Percentiles rank a stretch among this genome's conserved stretches.
Evolutionary conservation across 257 asterid species (phyloP).

Genomic region (Solanum okadae): DNA sequence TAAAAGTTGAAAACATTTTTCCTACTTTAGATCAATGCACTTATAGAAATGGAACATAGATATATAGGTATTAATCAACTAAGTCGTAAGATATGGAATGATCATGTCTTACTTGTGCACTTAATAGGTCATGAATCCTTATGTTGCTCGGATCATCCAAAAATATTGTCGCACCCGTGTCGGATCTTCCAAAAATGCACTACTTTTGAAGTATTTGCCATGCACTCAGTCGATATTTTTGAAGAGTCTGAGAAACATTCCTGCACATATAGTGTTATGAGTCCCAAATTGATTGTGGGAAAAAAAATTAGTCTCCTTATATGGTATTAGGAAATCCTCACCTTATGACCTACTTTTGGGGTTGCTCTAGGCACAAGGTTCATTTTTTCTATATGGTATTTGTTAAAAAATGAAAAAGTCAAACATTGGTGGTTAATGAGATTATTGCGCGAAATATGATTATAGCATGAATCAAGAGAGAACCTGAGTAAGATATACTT

Average conservation of each 20-base stretch:
- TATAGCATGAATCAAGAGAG: neutral
- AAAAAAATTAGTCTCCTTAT: neutral
- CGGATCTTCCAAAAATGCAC: neutral
- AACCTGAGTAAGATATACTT: neutral
- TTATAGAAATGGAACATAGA: neutral
- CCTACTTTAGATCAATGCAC: neutral
- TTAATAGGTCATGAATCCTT: neutral
- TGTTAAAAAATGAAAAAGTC: neutral
- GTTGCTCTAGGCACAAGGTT: neutral
- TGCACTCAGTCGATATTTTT: neutral
- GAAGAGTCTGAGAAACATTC: neutral
- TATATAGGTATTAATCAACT: neutral
- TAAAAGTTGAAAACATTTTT: neutral
- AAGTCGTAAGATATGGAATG: neutral
- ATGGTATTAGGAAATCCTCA: neutral
- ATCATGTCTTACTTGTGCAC: neutral
- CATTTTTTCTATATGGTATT: neutral
- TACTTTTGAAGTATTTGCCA: neutral
- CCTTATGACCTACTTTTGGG: neutral
- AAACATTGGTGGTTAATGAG: neutral
- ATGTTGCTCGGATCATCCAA: neutral
- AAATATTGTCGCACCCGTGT: neutral
- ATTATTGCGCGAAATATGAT: neutral
- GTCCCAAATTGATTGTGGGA: neutral
- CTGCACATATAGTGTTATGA: neutral